Percentiles rank a stretch among this genome's conserved stretches.
Evolutionary conservation across 2,329 filamentous ascomycete genomes (phyloP).

Genomic region (Fusarium verticillioides): DNA sequence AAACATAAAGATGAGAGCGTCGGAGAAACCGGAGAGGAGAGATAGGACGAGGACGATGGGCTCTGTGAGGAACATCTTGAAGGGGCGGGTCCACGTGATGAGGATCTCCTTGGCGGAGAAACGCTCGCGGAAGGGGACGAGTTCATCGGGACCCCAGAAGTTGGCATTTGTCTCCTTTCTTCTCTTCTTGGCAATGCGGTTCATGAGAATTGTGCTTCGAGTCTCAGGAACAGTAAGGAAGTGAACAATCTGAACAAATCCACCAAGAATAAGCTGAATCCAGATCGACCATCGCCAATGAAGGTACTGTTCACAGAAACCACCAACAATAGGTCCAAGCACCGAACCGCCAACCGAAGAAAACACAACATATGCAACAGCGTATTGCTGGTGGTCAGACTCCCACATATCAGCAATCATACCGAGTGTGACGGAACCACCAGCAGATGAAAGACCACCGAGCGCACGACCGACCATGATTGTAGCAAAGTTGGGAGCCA

Average conservation of each 20-base stretch:
- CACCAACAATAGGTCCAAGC: slow-evolving; percentile 81
- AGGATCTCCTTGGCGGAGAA: slow-evolving; percentile 69
- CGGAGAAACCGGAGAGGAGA: slow-evolving; percentile 76
- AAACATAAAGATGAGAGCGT: slow-evolving; percentile 82
- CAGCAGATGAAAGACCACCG: slow-evolving; percentile 76
- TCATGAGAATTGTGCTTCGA: slow-evolving; percentile 79
- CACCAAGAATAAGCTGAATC: slow-evolving; percentile 86
- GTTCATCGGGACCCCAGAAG: slow-evolving; percentile 78
- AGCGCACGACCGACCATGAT: slow-evolving; percentile 77
- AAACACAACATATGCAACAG: slow-evolving; percentile 80
- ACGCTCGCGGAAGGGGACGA: slow-evolving; percentile 68
- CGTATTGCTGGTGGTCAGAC: slow-evolving; percentile 76
- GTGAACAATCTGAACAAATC: slow-evolving; percentile 73
- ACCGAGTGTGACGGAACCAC: slow-evolving; percentile 77
- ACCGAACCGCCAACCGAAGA: slow-evolving; percentile 83
- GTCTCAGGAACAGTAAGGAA: slow-evolving; percentile 81
- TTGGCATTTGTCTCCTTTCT: slow-evolving; percentile 69
- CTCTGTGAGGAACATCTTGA: slow-evolving; percentile 78
- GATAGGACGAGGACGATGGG: slow-evolving; percentile 78
- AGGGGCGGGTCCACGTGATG: slow-evolving; percentile 70
- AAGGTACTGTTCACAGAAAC: slow-evolving; percentile 75
- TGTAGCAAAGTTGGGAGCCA: slow-evolving; percentile 78
- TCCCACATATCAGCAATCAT: slow-evolving; percentile 83
- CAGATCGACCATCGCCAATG: slow-evolving; percentile 81
- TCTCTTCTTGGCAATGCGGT: slow-evolving; percentile 80